phyloP scores from a whole-genome alignment of 768 basidiomycete genomes.

The Amanita phalloides region DNA sequence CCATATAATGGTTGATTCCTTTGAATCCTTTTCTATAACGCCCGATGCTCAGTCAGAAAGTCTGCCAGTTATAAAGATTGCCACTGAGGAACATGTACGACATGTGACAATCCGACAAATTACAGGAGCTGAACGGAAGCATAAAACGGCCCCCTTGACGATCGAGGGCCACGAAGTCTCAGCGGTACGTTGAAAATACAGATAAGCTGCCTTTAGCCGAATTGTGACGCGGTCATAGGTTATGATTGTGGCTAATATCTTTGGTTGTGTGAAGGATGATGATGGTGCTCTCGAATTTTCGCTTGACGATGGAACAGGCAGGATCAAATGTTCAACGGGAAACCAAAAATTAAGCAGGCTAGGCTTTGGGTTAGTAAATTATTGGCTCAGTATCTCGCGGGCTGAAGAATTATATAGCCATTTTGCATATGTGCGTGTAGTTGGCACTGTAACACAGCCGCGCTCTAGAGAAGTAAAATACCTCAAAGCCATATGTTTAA shows the following conservation, averaged over 20 bases:
- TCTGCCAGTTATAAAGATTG: background rate
- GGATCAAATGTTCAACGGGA: conserved; percentile 9
- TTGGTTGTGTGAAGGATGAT: background rate
- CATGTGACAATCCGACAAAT: conserved; percentile 8
- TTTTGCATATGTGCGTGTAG: conserved; percentile 10
- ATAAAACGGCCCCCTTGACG: background rate
- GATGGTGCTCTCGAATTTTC: background rate
- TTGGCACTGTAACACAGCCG: conserved; percentile 15
- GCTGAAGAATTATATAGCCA: conserved; percentile 1
- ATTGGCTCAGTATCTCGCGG: background rate
- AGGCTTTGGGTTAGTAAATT: conserved; percentile 8
- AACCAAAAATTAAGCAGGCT: background rate
- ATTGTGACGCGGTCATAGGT: background rate
- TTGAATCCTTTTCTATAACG: background rate
- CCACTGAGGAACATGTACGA: background rate
- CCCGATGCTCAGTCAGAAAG: background rate
- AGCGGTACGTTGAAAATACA: background rate
- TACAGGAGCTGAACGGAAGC: conserved; percentile 2
- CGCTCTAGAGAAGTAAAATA: conserved; percentile 8
- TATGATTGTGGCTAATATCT: conserved; percentile 2
- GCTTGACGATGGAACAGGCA: conserved; percentile 22
- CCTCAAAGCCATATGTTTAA: conserved; percentile 14
- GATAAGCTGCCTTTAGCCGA: background rate
- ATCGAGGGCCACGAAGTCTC: background rate
- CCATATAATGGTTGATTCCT: background rate